phyloP scores from a whole-genome alignment of 2,329 filamentous ascomycete genomes.

The Nemania sp. region DNA sequence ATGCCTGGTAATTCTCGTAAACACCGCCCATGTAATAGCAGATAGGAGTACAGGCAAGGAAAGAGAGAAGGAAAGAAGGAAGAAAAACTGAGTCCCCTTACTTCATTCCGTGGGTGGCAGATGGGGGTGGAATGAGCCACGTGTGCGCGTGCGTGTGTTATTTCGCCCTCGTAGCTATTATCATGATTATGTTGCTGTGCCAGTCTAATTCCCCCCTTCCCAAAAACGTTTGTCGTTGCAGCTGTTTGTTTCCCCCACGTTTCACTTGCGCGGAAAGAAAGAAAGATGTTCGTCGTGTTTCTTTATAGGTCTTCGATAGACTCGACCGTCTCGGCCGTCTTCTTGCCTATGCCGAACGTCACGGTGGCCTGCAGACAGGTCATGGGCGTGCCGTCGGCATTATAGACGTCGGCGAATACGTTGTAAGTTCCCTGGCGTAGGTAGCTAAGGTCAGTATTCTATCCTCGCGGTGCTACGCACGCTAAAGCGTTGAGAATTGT shows the following conservation, averaged over 20 bases:
- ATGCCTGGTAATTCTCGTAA: slow-evolving; percentile 17
- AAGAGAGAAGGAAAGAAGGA: not conserved
- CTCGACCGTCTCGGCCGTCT: slow-evolving; percentile 16
- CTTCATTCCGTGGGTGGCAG: slow-evolving; percentile 16
- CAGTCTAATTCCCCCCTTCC: slow-evolving; percentile 9
- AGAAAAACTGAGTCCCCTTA: not conserved
- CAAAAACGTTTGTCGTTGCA: slow-evolving; percentile 2
- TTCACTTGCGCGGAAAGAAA: not conserved
- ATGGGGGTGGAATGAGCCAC: slow-evolving; percentile 14
- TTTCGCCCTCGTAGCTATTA: slow-evolving; percentile 21
- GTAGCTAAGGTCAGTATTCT: not conserved
- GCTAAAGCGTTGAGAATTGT: not conserved
- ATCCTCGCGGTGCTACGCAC: not conserved
- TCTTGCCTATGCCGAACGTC: slow-evolving; percentile 57
- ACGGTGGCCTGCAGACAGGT: slow-evolving; percentile 84
- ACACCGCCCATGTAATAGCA: slow-evolving; percentile 12
- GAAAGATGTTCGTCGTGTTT: slow-evolving; percentile 21
- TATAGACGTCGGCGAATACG: slow-evolving; percentile 84
- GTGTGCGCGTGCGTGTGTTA: slow-evolving; percentile 23
- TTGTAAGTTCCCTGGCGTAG: slow-evolving; percentile 78
- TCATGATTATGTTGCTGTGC: slow-evolving; percentile 13
- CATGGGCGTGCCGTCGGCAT: slow-evolving; percentile 71
- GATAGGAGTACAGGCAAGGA: slow-evolving; percentile 21
- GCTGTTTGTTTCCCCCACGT: not conserved
- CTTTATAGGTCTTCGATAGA: slow-evolving; percentile 13